Base-by-base conservation (phyloP, 768 basidiomycete genomes). In the Megacollybia marginata region DNA sequence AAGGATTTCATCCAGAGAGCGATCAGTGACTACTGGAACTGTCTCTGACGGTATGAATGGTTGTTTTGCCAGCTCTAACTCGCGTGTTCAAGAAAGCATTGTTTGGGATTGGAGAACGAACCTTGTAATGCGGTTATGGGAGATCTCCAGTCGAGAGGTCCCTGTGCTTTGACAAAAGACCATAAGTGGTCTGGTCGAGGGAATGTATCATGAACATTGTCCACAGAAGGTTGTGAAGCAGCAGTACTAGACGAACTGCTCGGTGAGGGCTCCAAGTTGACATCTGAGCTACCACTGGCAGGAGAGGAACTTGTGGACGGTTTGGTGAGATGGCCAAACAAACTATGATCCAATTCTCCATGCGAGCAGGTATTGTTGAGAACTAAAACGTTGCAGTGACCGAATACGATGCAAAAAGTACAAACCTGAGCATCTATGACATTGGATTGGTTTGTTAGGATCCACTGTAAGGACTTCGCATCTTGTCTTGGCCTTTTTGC, bases 401-500 rank as follows among this genome's bases (percentile, higher is more conserved):
- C 5, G 38, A 15, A 13, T 18, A 15, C 3, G 38, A 8, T 40
- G 38, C 38, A 40, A 40, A 40, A 4, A 8, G 8, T 40, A 40
- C 23, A 28, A 18, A 40, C 13, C 38, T 4, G 15, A 63, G 49
- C 71, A 72, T 8, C 71, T 66, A 48, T 72, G 71, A 40, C 71
- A 72, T 33, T 69, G 65, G 16, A 66, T 51, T 16, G 44, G 40
- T 19, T 28, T 55, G 36, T 62, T 57, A 52, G 55, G 60, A 42
- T 71, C 72, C 16, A 72, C 2, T 6, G 23, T 28, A 28, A 28
- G 67, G 54, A 73, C 61, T 58, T 72, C 71, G 53, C 71, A 72
- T 15, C 71, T 67, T 16, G 71, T 74, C 47, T 72, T 72, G 58
- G 71, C 62, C 49, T 73, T 73, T 43, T 69, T 58, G 50, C 71